phyloP scores from a whole-genome alignment of 225 moss, liverwort and hornwort species.

The Lunularia cruciata region DNA sequence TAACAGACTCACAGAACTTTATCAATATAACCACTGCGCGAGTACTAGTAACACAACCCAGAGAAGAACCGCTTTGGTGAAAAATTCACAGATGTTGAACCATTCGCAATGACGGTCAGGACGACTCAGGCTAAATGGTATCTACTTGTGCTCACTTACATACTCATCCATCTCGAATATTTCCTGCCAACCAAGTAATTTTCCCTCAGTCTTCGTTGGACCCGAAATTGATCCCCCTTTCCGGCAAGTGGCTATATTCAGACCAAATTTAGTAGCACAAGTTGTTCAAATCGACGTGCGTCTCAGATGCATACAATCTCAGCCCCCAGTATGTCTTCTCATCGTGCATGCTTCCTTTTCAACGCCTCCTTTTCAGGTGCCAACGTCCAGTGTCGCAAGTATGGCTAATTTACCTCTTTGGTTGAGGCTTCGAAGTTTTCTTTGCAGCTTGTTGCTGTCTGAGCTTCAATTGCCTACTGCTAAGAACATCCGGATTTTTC shows the following conservation, averaged over 20 bases:
- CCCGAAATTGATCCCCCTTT: neutral
- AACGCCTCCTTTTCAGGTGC: neutral
- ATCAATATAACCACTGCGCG: neutral
- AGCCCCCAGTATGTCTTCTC: slow-evolving; percentile 6
- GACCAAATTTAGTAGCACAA: neutral
- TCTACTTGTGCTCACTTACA: neutral
- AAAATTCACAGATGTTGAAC: neutral
- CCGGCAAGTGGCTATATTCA: neutral
- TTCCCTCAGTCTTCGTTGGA: neutral
- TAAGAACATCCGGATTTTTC: slow-evolving; percentile 51
- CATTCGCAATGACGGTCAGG: neutral
- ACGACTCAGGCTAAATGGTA: neutral
- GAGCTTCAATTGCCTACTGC: slow-evolving; percentile 45
- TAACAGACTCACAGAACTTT: neutral
- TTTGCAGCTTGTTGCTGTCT: slow-evolving; percentile 55
- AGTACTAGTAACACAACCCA: neutral
- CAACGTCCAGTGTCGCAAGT: neutral
- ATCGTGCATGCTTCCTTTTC: neutral
- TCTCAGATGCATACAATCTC: neutral
- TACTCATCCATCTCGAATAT: neutral
- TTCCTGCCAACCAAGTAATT: neutral
- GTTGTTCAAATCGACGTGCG: neutral
- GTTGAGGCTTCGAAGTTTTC: slow-evolving; percentile 48
- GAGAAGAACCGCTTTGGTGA: neutral
- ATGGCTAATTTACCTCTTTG: slow-evolving; percentile 43